A percentile compares a stretch with the other conserved stretches of the same genome.
Evolutionary conservation across 2,329 filamentous ascomycete species (phyloP).

Genomic region (Clarireedia monteithiana): DNA sequence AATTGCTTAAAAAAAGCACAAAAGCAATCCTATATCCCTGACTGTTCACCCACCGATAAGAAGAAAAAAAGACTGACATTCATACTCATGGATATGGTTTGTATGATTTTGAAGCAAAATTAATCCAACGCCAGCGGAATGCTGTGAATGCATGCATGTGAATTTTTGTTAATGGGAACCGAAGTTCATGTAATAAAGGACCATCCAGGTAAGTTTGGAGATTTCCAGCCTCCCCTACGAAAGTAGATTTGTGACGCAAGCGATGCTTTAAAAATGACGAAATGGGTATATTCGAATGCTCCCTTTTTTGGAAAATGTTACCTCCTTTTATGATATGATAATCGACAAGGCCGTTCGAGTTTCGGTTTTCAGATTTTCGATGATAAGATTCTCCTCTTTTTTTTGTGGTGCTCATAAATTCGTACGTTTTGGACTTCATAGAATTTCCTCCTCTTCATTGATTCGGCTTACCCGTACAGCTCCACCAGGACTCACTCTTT

Average conservation of each 20-base stretch:
- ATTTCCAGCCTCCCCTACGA: too few species aligned
- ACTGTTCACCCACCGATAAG: too few species aligned
- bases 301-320: not conserved
- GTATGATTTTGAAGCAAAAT: too few species aligned
- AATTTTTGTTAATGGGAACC: too few species aligned
- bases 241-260: not conserved
- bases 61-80: too few species aligned
- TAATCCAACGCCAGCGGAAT: too few species aligned
- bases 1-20: too few species aligned
- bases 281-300: not conserved
- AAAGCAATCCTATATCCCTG: too few species aligned
- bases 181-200: too few species aligned
- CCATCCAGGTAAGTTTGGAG: too few species aligned
- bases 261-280: constrained; percentile 4
- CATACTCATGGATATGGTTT: too few species aligned
- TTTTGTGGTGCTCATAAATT: not conserved
- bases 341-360: not conserved
- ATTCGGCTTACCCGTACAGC: constrained; percentile 22
- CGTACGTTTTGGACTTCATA: constrained; percentile 10
- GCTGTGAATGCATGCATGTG: too few species aligned
- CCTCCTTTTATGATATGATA: not conserved
- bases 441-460: constrained; percentile 27
- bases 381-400: not conserved
- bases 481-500: constrained; percentile 22
- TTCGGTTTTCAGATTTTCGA: not conserved